Conservation (phyloP, 768 basidiomycete species). For the Pulveroboletus ravenelii region DNA sequence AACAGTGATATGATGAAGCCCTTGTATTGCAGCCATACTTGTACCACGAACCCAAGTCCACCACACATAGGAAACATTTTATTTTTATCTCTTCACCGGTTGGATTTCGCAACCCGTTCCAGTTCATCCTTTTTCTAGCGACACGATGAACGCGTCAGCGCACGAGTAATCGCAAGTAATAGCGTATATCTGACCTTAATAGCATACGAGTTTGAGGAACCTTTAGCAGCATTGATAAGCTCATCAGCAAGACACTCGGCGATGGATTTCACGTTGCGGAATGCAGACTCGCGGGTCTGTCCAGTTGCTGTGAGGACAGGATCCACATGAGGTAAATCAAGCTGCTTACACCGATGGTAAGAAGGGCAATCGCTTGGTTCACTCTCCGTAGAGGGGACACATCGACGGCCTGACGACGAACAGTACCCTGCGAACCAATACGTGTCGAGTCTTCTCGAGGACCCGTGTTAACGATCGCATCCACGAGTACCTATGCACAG, state of each 20-base stretch:
- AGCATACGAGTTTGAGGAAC: slow-evolving; percentile 99
- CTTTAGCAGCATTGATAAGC: slow-evolving; percentile 99
- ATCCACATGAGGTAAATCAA: not conserved
- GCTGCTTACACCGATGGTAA: slow-evolving; percentile 86
- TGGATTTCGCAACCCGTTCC: slow-evolving; percentile 99
- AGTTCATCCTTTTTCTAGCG: slow-evolving; percentile 96
- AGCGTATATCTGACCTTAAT: slow-evolving; percentile 70
- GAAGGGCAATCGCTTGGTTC: slow-evolving; percentile 93
- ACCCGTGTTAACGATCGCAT: slow-evolving; percentile 99
- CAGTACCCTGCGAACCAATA: slow-evolving; percentile 99
- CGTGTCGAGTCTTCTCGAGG: slow-evolving; percentile 99
- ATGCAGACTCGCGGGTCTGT: slow-evolving; percentile 98
- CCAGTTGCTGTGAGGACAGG: slow-evolving; percentile 3
- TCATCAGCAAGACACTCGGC: slow-evolving; percentile 99
- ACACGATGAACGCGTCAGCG: not conserved
- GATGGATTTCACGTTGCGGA: slow-evolving; percentile 99
- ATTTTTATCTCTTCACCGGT: slow-evolving; percentile 75
- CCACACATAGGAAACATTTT: not conserved
- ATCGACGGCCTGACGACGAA: slow-evolving; percentile 99
- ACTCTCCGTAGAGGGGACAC: slow-evolving; percentile 97
- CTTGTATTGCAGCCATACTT: slow-evolving; percentile 22
- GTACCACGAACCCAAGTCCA: slow-evolving; percentile 11
- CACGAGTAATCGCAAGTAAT: not conserved
- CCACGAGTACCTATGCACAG: slow-evolving; percentile 75
- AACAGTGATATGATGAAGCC: slow-evolving; percentile 11